phyloP scores from a whole-genome alignment of 1,284 basidiomycete species.

The Thelephora terrestris region DNA sequence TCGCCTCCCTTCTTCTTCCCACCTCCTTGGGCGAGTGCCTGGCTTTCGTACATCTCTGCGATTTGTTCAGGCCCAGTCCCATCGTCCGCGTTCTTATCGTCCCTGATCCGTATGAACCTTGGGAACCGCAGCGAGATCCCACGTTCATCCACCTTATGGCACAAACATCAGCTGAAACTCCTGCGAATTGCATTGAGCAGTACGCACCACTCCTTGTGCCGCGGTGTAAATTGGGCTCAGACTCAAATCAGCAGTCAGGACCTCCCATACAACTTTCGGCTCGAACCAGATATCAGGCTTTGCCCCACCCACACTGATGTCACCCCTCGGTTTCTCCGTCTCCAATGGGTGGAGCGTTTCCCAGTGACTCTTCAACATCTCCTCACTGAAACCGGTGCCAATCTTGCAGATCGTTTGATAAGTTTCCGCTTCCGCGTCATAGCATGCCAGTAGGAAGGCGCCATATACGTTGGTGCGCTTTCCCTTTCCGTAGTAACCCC shows the following conservation, averaged over 20 bases:
- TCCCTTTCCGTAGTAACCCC: constrained; percentile 95
- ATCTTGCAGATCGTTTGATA: constrained; percentile 98
- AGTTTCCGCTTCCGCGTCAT: constrained; percentile 84
- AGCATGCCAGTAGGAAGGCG: constrained; percentile 91
- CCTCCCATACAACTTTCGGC: constrained; percentile 95
- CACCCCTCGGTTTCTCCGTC: constrained; percentile 55
- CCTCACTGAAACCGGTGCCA: constrained; percentile 96
- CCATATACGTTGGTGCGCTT: constrained; percentile 96
- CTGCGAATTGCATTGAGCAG: neutral
- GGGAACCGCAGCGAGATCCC: constrained; percentile 96
- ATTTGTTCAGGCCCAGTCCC: constrained; percentile 92
- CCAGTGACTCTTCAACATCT: constrained; percentile 77
- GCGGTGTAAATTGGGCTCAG: constrained; percentile 96
- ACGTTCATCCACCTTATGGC: constrained; percentile 66
- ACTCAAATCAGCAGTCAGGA: constrained; percentile 93
- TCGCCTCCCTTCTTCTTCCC: constrained; percentile 59
- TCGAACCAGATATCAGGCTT: constrained; percentile 96
- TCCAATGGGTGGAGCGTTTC: constrained; percentile 77
- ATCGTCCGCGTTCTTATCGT: constrained; percentile 89
- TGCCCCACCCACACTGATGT: constrained; percentile 79
- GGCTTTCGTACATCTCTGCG: constrained; percentile 90
- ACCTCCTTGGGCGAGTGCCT: constrained; percentile 68
- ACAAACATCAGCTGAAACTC: constrained; percentile 1
- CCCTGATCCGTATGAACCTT: constrained; percentile 83
- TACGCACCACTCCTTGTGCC: constrained; percentile 83